These are phyloP conservation scores for Chiua sp. DNA, from an alignment of 1,284 basidiomycete species.

Conservation along the genomic window DNA sequence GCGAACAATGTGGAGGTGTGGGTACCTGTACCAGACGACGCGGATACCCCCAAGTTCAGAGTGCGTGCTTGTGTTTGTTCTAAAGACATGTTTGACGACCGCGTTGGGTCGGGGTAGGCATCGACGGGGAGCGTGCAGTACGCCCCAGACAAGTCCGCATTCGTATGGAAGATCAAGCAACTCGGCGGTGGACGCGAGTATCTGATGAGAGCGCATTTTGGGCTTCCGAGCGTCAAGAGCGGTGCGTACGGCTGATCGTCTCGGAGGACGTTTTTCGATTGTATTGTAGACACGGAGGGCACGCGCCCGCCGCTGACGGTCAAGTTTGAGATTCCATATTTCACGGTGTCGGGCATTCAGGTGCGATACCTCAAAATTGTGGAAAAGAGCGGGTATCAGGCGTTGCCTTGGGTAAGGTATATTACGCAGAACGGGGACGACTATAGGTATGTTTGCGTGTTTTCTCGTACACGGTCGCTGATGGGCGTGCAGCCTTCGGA, in stretches of 20 bases:
- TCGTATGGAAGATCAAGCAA: slow-evolving; percentile 99
- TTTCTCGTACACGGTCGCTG: not conserved
- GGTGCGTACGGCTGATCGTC: slow-evolving; percentile 53
- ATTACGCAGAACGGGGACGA: slow-evolving; percentile 98
- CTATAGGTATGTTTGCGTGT: slow-evolving; percentile 66
- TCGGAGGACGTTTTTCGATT: slow-evolving; percentile 3
- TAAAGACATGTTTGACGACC: too few species aligned
- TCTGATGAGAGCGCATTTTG: slow-evolving; percentile 96
- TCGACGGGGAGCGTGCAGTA: slow-evolving; percentile 94
- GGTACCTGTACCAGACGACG: slow-evolving; percentile 98
- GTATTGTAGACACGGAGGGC: too few species aligned
- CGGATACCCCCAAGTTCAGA: slow-evolving; percentile 97
- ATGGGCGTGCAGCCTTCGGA: slow-evolving; percentile 59
- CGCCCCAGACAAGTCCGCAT: slow-evolving; percentile 94
- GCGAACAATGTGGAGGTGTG: slow-evolving; percentile 99
- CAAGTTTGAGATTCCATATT: slow-evolving; percentile 98
- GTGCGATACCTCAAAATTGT: slow-evolving; percentile 98
- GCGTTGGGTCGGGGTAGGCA: too few species aligned
- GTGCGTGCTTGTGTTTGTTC: slow-evolving; percentile 48
- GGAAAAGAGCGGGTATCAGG: slow-evolving; percentile 97
- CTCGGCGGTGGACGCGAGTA: slow-evolving; percentile 93
- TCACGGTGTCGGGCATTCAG: slow-evolving; percentile 96
- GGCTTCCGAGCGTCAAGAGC: slow-evolving; percentile 86
- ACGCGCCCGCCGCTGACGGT: slow-evolving; percentile 95
- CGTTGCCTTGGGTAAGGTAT: slow-evolving; percentile 90